Evolutionary conservation across 2,329 filamentous ascomycete species (phyloP).

Genomic region (Diaporthe longicolla): DNA sequence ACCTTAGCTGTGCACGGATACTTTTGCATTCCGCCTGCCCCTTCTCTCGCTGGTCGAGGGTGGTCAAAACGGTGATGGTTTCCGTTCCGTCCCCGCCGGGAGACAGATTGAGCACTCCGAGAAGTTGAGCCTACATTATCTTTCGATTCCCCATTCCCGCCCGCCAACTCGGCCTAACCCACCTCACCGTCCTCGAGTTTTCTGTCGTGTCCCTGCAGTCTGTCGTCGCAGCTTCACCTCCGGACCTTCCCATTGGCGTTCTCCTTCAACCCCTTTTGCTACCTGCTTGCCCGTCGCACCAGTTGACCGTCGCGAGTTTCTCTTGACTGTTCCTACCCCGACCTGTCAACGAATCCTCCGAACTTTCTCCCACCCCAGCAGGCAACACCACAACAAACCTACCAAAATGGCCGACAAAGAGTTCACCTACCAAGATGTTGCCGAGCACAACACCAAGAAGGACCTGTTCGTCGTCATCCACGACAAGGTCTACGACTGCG

Average conservation of each 20-base stretch:
- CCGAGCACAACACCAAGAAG: slow-evolving; percentile 92
- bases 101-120: slow-evolving; percentile 16
- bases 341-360: slow-evolving; percentile 14
- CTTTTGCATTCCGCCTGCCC: too few relatives aligned
- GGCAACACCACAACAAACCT: slow-evolving; percentile 35
- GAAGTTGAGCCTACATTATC: slow-evolving; percentile 32
- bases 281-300: neutral
- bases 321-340: slow-evolving; percentile 1
- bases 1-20: too few relatives aligned
- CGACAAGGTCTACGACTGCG: slow-evolving; percentile 94
- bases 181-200: slow-evolving; percentile 26
- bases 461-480: slow-evolving; percentile 93
- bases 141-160: slow-evolving; percentile 38
- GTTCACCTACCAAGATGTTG: slow-evolving; percentile 85
- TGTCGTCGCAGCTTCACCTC: neutral
- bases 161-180: neutral
- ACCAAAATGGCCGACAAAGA: slow-evolving; percentile 61
- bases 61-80: slow-evolving; percentile 18
- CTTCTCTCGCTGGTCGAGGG: neutral
- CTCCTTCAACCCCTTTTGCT: slow-evolving; percentile 32
- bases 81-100: slow-evolving; percentile 33
- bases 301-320: slow-evolving; percentile 19
- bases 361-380: slow-evolving; percentile 17
- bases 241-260: slow-evolving; percentile 19
- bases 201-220: neutral